Evolutionary conservation across 306 rosid genomes (phyloP).

Genomic region (Begonia fuchsioides): DNA sequence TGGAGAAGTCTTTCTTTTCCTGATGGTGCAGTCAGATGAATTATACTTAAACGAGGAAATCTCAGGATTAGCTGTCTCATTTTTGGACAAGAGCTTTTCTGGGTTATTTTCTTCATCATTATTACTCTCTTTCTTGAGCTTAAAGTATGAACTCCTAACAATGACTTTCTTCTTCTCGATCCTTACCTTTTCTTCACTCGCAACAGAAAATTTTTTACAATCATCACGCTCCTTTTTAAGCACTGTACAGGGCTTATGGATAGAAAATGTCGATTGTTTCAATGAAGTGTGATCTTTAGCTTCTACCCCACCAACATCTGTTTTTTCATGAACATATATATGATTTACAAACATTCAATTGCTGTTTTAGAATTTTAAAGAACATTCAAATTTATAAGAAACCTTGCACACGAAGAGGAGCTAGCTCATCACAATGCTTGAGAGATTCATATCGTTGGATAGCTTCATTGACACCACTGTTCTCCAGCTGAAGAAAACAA

Average conservation of each 20-base stretch:
- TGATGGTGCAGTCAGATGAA: slow-evolving; percentile 16
- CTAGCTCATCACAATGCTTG: too few species aligned
- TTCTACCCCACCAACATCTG: slow-evolving; percentile 20
- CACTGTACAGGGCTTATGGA: slow-evolving; percentile 66
- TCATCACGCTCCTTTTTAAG: slow-evolving; percentile 41
- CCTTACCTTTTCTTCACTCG: slow-evolving; percentile 29
- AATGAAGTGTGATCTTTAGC: slow-evolving; percentile 33
- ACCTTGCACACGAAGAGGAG: too few species aligned
- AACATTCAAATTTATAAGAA: too few species aligned
- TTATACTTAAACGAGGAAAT: slow-evolving; percentile 17
- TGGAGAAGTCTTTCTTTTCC: slow-evolving; percentile 49
- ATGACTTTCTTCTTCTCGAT: slow-evolving; percentile 39
- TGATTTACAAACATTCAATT: slow-evolving; percentile 4
- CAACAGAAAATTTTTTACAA: slow-evolving; percentile 14
- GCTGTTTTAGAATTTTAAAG: too few species aligned
- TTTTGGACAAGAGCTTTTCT: slow-evolving; percentile 11
- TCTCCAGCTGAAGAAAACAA: too few species aligned
- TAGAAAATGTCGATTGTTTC: slow-evolving; percentile 36
- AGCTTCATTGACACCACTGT: too few species aligned
- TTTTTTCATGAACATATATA: slow-evolving; percentile 14
- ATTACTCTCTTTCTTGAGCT: slow-evolving; percentile 30
- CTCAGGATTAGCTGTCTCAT: slow-evolving; percentile 19
- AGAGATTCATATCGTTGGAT: too few species aligned
- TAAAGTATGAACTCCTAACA: slow-evolving; percentile 62
- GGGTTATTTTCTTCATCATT: slow-evolving; percentile 20